phyloP scores from a whole-genome alignment of 2,329 filamentous ascomycete species.

The Mycosphaerella sp. region DNA sequence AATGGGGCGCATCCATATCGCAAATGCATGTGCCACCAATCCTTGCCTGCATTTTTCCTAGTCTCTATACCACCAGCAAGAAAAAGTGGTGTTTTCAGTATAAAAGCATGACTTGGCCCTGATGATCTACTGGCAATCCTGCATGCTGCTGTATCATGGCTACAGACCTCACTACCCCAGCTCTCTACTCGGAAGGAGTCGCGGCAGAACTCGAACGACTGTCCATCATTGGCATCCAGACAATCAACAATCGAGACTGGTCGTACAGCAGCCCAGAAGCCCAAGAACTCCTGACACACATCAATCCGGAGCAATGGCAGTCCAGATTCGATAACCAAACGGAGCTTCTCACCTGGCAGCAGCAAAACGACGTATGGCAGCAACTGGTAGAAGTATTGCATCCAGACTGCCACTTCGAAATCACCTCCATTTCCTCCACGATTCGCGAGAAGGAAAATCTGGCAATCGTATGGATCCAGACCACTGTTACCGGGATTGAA shows the following conservation, averaged over 20 bases:
- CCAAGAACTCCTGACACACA: conserved; percentile 10
- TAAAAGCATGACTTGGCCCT: no score
- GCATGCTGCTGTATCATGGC: not conserved
- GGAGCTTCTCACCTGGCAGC: conserved; percentile 7
- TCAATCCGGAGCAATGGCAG: conserved; percentile 11
- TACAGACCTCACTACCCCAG: not conserved
- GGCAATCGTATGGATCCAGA: conserved; percentile 17
- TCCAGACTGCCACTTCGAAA: conserved; percentile 14
- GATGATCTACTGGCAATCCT: no score
- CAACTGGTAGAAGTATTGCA: conserved; percentile 9
- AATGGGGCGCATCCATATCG: no score
- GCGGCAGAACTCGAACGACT: conserved; percentile 11
- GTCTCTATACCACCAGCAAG: no score
- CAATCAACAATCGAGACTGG: conserved; percentile 17
- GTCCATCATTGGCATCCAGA: conserved; percentile 9
- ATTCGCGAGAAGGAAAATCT: conserved; percentile 11
- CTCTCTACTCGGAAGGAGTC: not conserved
- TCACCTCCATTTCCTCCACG: conserved; percentile 6
- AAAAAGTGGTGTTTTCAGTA: no score
- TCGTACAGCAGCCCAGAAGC: conserved; percentile 11
- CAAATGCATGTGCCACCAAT: no score
- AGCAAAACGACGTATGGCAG: conserved; percentile 13
- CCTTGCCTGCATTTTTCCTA: no score
- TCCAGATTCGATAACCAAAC: conserved; percentile 13
- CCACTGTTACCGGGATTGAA: conserved; percentile 11